Conservation (phyloP, 331 rosid genomes). For the Dryas integrifolia region DNA sequence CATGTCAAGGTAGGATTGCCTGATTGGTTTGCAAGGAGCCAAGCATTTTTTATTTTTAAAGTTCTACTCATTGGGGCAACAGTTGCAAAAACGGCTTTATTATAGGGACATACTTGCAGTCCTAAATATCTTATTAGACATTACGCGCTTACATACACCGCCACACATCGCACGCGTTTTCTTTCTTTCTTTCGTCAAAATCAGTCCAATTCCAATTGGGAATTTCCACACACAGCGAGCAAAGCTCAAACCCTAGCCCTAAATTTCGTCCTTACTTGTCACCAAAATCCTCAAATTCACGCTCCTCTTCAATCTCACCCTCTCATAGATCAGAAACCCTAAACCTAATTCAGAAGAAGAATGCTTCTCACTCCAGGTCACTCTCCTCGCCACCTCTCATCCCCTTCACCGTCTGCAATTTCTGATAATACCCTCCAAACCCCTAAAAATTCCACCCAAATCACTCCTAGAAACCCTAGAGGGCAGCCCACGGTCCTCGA, state of each 20-base stretch:
- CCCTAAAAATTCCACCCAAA: slow-evolving; percentile 33
- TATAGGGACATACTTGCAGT: too few relatives aligned
- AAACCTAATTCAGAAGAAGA: slow-evolving; percentile 1
- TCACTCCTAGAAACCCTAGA: slow-evolving; percentile 27
- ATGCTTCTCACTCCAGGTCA: slow-evolving; percentile 97
- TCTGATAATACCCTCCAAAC: slow-evolving; percentile 37
- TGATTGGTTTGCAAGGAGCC: too few relatives aligned
- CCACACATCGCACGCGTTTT: not conserved
- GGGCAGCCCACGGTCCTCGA: slow-evolving; percentile 56
- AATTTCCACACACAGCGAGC: not conserved
- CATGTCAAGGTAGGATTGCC: too few relatives aligned
- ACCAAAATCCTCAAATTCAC: not conserved
- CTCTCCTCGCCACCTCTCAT: slow-evolving; percentile 80
- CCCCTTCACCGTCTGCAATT: slow-evolving; percentile 60
- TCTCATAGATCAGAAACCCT: slow-evolving; percentile 4
- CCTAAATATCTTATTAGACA: too few relatives aligned
- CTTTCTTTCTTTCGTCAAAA: not conserved
- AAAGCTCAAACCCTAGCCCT: not conserved
- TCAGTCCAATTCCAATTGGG: not conserved
- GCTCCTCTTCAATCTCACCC: not conserved
- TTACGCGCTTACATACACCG: not conserved
- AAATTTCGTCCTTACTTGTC: not conserved
- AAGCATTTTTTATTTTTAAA: too few relatives aligned
- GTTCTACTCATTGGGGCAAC: too few relatives aligned
- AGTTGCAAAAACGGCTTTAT: too few relatives aligned